phyloP scores from a whole-genome alignment of 179 eudicot species.

The Beta corolliflora region DNA sequence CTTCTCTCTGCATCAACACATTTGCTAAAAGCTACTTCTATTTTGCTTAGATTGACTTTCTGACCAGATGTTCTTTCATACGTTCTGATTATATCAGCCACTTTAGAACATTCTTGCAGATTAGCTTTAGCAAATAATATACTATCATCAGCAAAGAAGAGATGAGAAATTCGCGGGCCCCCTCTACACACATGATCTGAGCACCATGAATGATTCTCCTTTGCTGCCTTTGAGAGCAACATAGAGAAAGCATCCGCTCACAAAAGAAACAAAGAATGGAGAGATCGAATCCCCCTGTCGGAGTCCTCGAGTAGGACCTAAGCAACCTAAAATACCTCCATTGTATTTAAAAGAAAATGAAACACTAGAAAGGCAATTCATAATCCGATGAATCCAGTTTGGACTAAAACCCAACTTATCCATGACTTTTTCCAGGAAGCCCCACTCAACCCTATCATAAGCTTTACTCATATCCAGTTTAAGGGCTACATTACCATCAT shows the following conservation, averaged over 20 bases:
- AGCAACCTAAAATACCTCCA: background rate
- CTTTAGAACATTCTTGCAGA: no score
- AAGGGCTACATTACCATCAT: no score
- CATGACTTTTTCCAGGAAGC: background rate
- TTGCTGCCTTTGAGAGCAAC: background rate
- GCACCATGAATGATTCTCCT: background rate
- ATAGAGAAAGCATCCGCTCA: background rate
- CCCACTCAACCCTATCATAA: background rate
- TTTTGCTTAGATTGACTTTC: background rate
- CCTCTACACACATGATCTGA: background rate
- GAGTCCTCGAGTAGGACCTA: background rate
- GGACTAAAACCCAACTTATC: background rate
- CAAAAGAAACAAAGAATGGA: background rate
- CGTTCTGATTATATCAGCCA: no score
- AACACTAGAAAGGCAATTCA: background rate
- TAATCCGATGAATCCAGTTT: background rate
- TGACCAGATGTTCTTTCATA: background rate
- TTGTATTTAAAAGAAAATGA: background rate
- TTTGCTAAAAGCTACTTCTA: background rate
- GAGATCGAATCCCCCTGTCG: background rate
- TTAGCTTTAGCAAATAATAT: background rate
- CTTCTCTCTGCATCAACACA: background rate
- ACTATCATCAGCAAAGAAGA: background rate
- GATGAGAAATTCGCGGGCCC: background rate
- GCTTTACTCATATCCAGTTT: no score